Conservation (phyloP, 139 green algal species). For the Diplosphaera chodatii region DNA sequence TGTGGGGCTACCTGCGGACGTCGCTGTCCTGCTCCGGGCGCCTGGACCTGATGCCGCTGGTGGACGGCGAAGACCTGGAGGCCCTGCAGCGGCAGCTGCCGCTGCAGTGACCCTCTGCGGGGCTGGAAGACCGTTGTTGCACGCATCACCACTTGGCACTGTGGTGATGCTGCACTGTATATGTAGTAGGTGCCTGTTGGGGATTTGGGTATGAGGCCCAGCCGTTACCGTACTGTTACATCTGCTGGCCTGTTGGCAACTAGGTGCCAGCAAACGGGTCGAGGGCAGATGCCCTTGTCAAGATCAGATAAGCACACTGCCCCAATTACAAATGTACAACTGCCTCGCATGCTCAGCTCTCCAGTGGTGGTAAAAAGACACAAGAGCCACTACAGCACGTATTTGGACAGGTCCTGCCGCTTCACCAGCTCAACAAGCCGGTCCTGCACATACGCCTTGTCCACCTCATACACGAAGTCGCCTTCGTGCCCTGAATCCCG, state of each 20-base stretch:
- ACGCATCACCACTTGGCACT: too few relatives aligned
- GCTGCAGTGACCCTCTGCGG: neutral
- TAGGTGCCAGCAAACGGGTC: too few relatives aligned
- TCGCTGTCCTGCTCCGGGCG: constrained; percentile 64
- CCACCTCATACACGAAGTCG: constrained; percentile 39
- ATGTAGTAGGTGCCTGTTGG: too few relatives aligned
- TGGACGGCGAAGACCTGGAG: constrained; percentile 55
- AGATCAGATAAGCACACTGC: neutral
- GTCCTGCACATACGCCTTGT: constrained; percentile 50
- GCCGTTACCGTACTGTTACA: too few relatives aligned
- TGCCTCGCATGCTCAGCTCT: too few relatives aligned
- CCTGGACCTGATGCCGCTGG: constrained; percentile 52
- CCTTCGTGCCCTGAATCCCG: constrained; percentile 4
- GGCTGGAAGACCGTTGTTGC: too few relatives aligned
- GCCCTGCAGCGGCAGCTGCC: constrained; percentile 21
- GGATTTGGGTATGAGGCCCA: too few relatives aligned
- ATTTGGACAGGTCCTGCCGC: constrained; percentile 68
- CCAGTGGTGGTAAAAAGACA: too few relatives aligned
- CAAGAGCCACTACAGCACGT: constrained; percentile 66
- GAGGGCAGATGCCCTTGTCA: too few relatives aligned
- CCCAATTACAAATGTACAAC: too few relatives aligned
- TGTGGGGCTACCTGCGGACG: constrained; percentile 95
- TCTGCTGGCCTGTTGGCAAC: too few relatives aligned
- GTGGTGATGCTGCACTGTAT: too few relatives aligned
- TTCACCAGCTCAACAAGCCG: constrained; percentile 58